Base-by-base conservation (phyloP, 192 early-diverging fungal genomes). In the Backusella parvicylindrica region DNA sequence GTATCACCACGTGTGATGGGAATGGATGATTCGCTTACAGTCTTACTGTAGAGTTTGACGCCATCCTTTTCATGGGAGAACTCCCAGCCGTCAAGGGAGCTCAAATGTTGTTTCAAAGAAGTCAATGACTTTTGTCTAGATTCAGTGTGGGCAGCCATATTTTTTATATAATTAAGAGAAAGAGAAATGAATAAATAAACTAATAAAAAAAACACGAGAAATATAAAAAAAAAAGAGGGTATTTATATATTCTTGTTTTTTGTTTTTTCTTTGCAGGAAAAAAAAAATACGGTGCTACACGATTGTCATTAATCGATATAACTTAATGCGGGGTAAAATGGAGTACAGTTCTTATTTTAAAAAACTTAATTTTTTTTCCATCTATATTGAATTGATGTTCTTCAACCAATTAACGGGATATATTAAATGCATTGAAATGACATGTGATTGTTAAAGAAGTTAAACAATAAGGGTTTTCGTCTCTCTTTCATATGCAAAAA, bases 1-100 rank as follows among this genome's bases (percentile, higher is more conserved):
- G 64, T 71, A 36, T 89, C 88, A 40, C 86, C 88, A 67, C 88
- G 83, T 26, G 86, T 80, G 63, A 85, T 81, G 30, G 85, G 85
- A 26, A 84, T 70, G 13, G 82, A 60, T 35, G 73, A 78, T 11
- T 80, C 85, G 1, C 72, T 77, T 7, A 85, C 75, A 12, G 76
- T 40, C 43, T 84, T 80, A 13, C 74, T 85, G 37, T 87, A 89
- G 28, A 83, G 68, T 72, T 87, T 87, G 70, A 87, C 82, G 16
- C 79, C 81, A 7, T 82, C 75, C 47, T 79, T 83, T 35, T 84
- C 85, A n/a, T 79, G 77, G 4, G 82, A 73, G 13, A 86, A 72
- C 5, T 79, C 72, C 88, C 88, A 89, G 18, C 84, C 85, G 16
- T 82, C 78, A 32, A 83, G 67, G 41, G 70, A 69, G 23, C 73